Evolutionary conservation across 2,329 filamentous ascomycete species (phyloP), one percentile per base, ranked within the genome.

Genomic region (Stemphylium lycopersici): DNA sequence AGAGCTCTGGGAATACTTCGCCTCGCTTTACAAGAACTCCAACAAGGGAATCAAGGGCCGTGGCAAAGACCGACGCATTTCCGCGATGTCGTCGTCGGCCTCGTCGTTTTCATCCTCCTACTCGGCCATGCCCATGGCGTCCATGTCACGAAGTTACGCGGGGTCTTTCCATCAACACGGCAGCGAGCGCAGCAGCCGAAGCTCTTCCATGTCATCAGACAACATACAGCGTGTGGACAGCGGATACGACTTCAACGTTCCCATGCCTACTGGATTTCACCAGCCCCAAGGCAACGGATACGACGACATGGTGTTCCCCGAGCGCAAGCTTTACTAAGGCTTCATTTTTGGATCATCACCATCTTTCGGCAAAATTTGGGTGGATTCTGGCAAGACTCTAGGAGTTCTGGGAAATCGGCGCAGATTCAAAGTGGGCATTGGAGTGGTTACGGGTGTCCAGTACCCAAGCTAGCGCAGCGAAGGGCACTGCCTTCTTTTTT

Each of bases 11-110:
- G 85, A 89, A 63, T 96, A 96, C 77, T 95, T 98, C 71, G 84
- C 87, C 3, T 83, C 83, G 0, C 81, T 96, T n/a, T 97, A 96
- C 83, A 96, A 96, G 80, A 96, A 98, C 78, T 93, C 90, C 78
- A 98, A 98, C 83, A 96, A 96, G 76, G 95, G 95, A 1, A 97
- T 98, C 80, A 98, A 97, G 77, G 95, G 95, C 10, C 87, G 95
- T 40, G 95, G 95, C 38, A 95, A 93, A 72, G 90, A 93, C 65
- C 83, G 91, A 52, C 87, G 86, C 53, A 88, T 92, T 62, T 76
- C 75, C 38, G 69, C 74, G 10, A 55, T 69, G 24, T 61, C 70
- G 2, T 62, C 67, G 1, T 68, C 71, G 5, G 63, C 59, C 15
- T 59, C 63, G 8, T 62, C 68, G 3, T 66, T 65, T 49, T 56